Conservation (phyloP, 2,329 filamentous ascomycete genomes). For the Elsinoe perseae region DNA sequence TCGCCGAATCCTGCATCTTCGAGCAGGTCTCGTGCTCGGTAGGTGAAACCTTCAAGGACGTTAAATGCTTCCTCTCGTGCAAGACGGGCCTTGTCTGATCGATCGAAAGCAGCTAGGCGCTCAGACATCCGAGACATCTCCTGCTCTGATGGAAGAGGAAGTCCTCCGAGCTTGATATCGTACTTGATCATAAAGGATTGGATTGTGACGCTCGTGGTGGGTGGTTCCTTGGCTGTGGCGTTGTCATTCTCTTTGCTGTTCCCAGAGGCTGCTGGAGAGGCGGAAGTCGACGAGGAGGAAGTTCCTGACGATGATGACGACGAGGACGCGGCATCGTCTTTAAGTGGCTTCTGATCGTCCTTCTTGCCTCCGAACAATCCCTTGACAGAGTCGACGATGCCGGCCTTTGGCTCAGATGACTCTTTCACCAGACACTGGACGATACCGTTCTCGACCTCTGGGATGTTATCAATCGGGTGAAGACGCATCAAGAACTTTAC, state of each 20-base stretch:
- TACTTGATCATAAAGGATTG: conserved; percentile 48
- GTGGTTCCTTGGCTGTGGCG: conserved; percentile 30
- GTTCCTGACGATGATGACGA: conserved; percentile 30
- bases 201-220: conserved; percentile 32
- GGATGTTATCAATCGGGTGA: conserved; percentile 64
- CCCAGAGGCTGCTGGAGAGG: conserved; percentile 38
- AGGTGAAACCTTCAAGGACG: conserved; percentile 87
- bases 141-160: conserved; percentile 52
- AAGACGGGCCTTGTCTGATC: conserved; percentile 69
- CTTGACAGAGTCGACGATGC: conserved; percentile 88
- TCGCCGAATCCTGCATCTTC: conserved; percentile 67
- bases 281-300: conserved; percentile 27
- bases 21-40: conserved; percentile 75
- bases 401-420: conserved; percentile 53
- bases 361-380: conserved; percentile 90
- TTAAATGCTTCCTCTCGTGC: conserved; percentile 82
- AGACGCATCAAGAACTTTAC: conserved; percentile 74
- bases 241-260: conserved; percentile 31
- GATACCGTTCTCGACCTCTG: conserved; percentile 65
- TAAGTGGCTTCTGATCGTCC: conserved; percentile 65
- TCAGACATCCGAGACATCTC: conserved; percentile 55
- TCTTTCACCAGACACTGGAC: conserved; percentile 79
- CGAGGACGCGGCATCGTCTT: conserved; percentile 44
- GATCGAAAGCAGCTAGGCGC: conserved; percentile 69
- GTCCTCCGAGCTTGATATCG: conserved; percentile 39